Percentiles rank a stretch among this genome's conserved stretches.
Evolutionary conservation across 257 asterid species (phyloP).

Genomic region (Solanum pennellii): DNA sequence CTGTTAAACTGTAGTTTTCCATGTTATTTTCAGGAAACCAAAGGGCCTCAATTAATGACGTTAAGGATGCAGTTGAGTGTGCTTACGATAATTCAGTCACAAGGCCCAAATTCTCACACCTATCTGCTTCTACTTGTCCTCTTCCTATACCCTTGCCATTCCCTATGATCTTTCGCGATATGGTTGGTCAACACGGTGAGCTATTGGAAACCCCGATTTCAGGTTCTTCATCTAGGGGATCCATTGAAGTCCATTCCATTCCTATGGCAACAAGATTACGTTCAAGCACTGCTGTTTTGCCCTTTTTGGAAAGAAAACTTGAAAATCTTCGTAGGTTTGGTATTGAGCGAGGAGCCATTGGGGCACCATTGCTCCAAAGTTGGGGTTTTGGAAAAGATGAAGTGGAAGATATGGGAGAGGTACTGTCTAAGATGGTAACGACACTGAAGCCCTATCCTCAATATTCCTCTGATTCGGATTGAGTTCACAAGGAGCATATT

Average conservation of each 20-base stretch:
- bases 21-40: constrained; percentile 27
- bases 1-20: neutral
- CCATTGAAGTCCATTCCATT: constrained; percentile 73
- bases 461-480: constrained; percentile 65
- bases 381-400: constrained; percentile 90
- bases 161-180: constrained; percentile 60
- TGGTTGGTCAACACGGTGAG: constrained; percentile 62
- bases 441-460: constrained; percentile 36
- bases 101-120: constrained; percentile 67
- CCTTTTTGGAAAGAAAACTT: constrained; percentile 53
- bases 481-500: neutral
- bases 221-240: constrained; percentile 39
- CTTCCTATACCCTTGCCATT: constrained; percentile 90
- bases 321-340: constrained; percentile 57
- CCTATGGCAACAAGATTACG: constrained; percentile 91
- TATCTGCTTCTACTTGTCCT: constrained; percentile 63
- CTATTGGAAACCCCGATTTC: constrained; percentile 30
- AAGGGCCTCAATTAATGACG: constrained; percentile 56
- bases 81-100: constrained; percentile 33
- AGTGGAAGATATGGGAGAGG: constrained; percentile 62
- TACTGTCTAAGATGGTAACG: constrained; percentile 49
- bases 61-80: constrained; percentile 47
- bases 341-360: constrained; percentile 56
- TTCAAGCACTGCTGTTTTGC: constrained; percentile 68
- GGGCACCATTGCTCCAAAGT: constrained; percentile 38